Evolutionary conservation across 2,329 filamentous ascomycete genomes (phyloP).

Genomic region (Aspergillus brasiliensis): DNA sequence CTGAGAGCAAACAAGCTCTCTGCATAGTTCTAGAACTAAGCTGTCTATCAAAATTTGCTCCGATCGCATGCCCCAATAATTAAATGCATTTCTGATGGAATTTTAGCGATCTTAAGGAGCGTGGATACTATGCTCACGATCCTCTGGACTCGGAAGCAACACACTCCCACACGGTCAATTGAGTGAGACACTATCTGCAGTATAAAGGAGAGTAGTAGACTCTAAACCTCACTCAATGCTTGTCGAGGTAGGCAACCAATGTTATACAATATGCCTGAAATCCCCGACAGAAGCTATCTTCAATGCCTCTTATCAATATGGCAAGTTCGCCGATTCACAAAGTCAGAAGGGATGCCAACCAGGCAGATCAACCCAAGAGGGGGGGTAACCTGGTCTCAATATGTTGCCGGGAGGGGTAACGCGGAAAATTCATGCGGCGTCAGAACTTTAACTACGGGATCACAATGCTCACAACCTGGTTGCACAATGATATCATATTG

Average conservation of each 20-base stretch:
- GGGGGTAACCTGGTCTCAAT: not conserved
- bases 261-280: not conserved
- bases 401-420: not conserved
- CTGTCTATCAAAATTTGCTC: not conserved
- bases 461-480: not conserved
- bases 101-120: no score
- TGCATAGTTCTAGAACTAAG: not conserved
- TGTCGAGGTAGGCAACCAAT: no score
- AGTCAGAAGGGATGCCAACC: not conserved
- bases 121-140: no score
- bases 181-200: no score
- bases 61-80: not conserved
- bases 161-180: no score
- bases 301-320: no score
- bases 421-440: constrained; percentile 9
- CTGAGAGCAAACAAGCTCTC: not conserved
- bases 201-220: no score
- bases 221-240: no score
- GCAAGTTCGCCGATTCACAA: not conserved
- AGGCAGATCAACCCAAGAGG: not conserved
- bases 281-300: not conserved
- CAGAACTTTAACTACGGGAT: constrained; percentile 15
- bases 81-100: no score
- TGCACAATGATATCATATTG: constrained; percentile 5
- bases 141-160: no score